A percentile compares a stretch with the other conserved stretches of the same genome.
Conservation (phyloP, 345 rosid species). For the Pugionium dolabratum region DNA sequence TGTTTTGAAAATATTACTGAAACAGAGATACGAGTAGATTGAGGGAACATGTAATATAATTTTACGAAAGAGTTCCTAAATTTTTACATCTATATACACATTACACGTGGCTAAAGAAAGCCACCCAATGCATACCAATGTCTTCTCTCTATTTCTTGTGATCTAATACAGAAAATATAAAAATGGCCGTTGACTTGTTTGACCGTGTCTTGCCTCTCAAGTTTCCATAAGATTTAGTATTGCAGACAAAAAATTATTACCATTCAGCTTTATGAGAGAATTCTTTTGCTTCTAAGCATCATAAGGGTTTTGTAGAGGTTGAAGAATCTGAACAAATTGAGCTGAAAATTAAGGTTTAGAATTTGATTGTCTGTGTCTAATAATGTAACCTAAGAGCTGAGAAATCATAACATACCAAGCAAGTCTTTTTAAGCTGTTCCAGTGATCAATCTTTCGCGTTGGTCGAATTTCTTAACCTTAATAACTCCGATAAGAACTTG, state of each 20-base stretch:
- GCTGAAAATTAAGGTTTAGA: neutral
- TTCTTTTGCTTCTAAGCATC: constrained; percentile 16
- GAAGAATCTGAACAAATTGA: constrained; percentile 23
- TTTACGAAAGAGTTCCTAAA: constrained; percentile 26
- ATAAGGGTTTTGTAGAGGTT: constrained; percentile 16
- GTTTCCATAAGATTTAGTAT: constrained; percentile 8
- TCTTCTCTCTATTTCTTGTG: constrained; percentile 21
- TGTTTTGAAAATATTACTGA: neutral
- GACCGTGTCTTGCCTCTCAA: constrained; percentile 19
- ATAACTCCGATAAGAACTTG: constrained; percentile 80
- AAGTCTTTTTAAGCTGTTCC: constrained; percentile 73
- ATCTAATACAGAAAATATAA: neutral
- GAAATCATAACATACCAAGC: constrained; percentile 26
- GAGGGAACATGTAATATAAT: neutral
- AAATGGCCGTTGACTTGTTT: constrained; percentile 3
- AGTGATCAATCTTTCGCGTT: constrained; percentile 79
- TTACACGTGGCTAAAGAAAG: constrained; percentile 17
- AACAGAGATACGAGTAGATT: neutral
- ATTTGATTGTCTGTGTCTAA: neutral
- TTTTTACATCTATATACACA: constrained; percentile 30
- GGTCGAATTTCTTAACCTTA: constrained; percentile 79
- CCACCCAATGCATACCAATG: constrained; percentile 21
- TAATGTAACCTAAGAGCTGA: neutral
- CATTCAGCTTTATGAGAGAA: constrained; percentile 9
- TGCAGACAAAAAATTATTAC: neutral